phyloP scores from a whole-genome alignment of 805 yeast genomes.

The Blastobotrys muscicola region DNA sequence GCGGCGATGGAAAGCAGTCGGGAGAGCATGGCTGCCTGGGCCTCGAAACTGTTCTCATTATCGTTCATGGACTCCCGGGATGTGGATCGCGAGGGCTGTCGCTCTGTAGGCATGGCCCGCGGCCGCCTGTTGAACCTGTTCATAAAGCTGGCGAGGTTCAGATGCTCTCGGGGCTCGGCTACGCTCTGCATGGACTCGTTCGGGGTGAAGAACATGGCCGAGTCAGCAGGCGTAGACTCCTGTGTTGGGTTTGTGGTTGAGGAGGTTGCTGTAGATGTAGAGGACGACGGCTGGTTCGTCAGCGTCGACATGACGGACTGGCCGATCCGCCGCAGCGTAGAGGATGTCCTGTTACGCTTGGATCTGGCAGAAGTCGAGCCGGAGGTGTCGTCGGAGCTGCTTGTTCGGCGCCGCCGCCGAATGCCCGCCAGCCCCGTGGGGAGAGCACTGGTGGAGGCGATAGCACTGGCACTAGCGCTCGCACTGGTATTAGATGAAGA shows the following conservation, averaged over 20 bases:
- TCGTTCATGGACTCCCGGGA: too few species aligned
- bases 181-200: too few species aligned
- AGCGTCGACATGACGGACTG: slow-evolving; percentile 4
- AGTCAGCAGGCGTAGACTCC: too few species aligned
- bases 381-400: not conserved
- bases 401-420: slow-evolving; percentile 2
- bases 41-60: slow-evolving; percentile 14
- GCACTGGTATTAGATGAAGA: not conserved
- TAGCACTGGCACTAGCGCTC: not conserved
- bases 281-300: too few species aligned
- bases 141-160: too few species aligned
- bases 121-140: too few species aligned
- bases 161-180: too few species aligned
- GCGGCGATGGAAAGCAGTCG: slow-evolving; percentile 38
- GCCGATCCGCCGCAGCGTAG: slow-evolving; percentile 1
- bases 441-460: not conserved
- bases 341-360: slow-evolving; percentile 2
- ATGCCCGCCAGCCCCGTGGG: not conserved
- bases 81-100: too few species aligned
- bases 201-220: too few species aligned
- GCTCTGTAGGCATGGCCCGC: too few species aligned
- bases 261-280: too few species aligned
- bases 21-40: slow-evolving; percentile 36
- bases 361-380: not conserved
- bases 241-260: too few species aligned